Conservation (phyloP, 1,139 yeast species). For the Sugiyamaella japonica region DNA sequence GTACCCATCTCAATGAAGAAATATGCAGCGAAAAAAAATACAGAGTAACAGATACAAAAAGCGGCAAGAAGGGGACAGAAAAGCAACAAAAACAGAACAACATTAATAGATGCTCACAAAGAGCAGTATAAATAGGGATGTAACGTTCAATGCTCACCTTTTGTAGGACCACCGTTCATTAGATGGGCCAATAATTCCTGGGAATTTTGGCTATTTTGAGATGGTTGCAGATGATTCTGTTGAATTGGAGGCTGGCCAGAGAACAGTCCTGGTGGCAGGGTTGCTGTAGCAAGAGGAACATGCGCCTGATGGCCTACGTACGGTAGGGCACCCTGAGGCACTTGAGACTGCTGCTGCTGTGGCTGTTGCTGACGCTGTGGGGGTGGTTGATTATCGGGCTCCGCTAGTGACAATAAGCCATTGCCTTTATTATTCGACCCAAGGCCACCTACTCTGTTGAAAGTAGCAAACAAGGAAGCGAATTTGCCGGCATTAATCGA, state of each 20-base stretch:
- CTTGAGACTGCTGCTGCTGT: conserved; percentile 4
- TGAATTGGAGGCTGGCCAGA: conserved; percentile 22
- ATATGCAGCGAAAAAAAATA: conserved; percentile 8
- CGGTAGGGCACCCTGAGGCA: conserved; percentile 1
- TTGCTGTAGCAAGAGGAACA: conserved; percentile 20
- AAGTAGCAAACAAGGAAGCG: conserved; percentile 20
- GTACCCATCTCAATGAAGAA: conserved; percentile 13
- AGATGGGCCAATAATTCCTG: conserved; percentile 43
- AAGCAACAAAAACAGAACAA: conserved; percentile 15
- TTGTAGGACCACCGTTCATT: conserved; percentile 37
- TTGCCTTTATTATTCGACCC: conserved; percentile 16
- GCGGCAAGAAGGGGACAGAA: background rate
- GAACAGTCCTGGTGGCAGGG: conserved; percentile 39
- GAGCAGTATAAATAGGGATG: conserved; percentile 1
- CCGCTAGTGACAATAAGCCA: conserved; percentile 8
- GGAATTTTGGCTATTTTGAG: conserved; percentile 35
- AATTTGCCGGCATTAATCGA: conserved; percentile 13
- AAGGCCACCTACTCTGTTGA: conserved; percentile 20
- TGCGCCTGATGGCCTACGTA: conserved; percentile 19
- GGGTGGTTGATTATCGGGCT: conserved; percentile 11
- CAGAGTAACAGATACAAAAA: background rate
- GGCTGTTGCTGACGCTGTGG: conserved; percentile 11
- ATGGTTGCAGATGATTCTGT: conserved; percentile 22
- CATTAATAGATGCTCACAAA: background rate
- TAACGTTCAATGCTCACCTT: conserved; percentile 28